phyloP scores from a whole-genome alignment of 257 asterid genomes.

The Leonotis leonurus region DNA sequence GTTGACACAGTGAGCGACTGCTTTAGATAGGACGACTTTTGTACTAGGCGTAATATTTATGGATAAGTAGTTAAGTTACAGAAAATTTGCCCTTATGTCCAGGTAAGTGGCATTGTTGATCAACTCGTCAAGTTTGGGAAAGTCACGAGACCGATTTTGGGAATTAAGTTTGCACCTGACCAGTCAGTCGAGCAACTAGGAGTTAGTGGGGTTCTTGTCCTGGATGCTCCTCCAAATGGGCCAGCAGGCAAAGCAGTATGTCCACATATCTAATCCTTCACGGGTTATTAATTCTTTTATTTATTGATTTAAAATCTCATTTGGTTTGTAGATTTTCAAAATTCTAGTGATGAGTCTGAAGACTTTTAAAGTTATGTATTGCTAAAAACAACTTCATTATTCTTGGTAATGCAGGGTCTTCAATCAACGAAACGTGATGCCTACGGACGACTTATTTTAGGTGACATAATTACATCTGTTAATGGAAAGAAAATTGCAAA shows the following conservation, averaged over 20 bases:
- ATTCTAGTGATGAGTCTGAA: background rate
- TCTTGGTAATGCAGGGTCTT: conserved; percentile 64
- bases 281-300: background rate
- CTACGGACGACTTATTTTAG: conserved; percentile 81
- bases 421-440: conserved; percentile 85
- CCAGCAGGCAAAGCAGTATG: conserved; percentile 99
- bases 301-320: background rate
- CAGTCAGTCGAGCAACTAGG: conserved; percentile 97
- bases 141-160: conserved; percentile 91
- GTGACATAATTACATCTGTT: conserved; percentile 88
- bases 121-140: conserved; percentile 88
- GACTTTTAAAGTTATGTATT: background rate
- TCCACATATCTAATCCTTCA: background rate
- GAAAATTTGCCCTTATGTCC: conserved; percentile 11
- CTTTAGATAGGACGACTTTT: background rate
- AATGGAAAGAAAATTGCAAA: conserved; percentile 78
- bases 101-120: conserved; percentile 96
- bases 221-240: conserved; percentile 92
- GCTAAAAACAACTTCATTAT: background rate
- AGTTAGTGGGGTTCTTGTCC: conserved; percentile 91
- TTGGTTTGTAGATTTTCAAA: background rate
- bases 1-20: conserved; percentile 84
- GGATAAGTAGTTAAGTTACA: background rate
- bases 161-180: conserved; percentile 96
- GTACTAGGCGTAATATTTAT: background rate